phyloP scores from a whole-genome alignment of 2,329 filamentous ascomycete genomes.

The Talaromyces sp. region DNA sequence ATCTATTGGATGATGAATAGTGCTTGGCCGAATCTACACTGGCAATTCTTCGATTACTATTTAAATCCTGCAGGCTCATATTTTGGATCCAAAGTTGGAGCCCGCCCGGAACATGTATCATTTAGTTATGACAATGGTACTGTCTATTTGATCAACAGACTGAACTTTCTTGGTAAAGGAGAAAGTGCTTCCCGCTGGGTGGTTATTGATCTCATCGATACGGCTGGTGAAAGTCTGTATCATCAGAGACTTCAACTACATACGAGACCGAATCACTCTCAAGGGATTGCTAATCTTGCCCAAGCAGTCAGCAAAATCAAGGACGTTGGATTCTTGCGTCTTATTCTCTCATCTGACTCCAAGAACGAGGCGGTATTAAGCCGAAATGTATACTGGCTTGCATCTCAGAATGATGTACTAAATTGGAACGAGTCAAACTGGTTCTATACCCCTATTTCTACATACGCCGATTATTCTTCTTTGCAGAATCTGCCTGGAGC shows the following conservation, averaged over 20 bases:
- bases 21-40: constrained; percentile 65
- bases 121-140: constrained; percentile 53
- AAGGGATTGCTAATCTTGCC: constrained; percentile 36
- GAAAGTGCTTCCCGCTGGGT: constrained; percentile 44
- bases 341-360: constrained; percentile 44
- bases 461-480: constrained; percentile 51
- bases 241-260: constrained; percentile 31
- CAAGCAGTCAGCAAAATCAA: constrained; percentile 33
- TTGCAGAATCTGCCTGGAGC: constrained; percentile 45
- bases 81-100: constrained; percentile 58
- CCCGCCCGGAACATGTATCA: constrained; percentile 53
- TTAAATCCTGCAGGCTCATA: constrained; percentile 58
- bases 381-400: constrained; percentile 62
- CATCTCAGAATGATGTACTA: constrained; percentile 48
- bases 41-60: constrained; percentile 66
- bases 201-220: constrained; percentile 51
- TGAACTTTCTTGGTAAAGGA: constrained; percentile 38
- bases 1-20: constrained; percentile 69
- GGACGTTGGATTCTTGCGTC: constrained; percentile 52
- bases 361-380: constrained; percentile 41
- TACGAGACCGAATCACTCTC: constrained; percentile 50
- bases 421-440: constrained; percentile 59
- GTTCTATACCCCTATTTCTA: constrained; percentile 58
- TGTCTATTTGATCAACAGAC: constrained; percentile 56
- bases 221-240: constrained; percentile 48